phyloP scores from a whole-genome alignment of 1,139 yeast genomes.

The Blastobotrys capitulatus region DNA sequence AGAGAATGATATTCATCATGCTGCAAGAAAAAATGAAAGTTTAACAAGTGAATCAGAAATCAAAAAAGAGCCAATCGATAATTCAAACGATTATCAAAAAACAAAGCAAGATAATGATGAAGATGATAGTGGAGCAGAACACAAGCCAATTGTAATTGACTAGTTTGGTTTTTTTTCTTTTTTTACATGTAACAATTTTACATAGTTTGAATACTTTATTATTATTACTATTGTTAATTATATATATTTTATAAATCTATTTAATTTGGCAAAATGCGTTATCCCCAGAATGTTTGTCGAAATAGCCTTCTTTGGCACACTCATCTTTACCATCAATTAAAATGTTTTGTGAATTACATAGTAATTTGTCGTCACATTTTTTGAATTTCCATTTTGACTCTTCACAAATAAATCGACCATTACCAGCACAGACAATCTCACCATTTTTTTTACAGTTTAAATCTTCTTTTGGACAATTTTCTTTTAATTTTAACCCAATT shows the following conservation, averaged over 20 bases:
- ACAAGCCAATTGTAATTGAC: slow-evolving; percentile 7
- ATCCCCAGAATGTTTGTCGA: no score
- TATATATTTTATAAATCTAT: no score
- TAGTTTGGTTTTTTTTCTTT: no score
- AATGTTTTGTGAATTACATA: neutral
- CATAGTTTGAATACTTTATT: no score
- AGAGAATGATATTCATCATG: neutral
- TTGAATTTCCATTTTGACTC: neutral
- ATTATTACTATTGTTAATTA: no score
- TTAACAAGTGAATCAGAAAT: slow-evolving; percentile 7
- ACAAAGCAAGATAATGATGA: neutral
- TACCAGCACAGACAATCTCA: neutral
- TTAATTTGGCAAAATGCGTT: no score
- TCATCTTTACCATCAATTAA: neutral
- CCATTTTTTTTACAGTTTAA: neutral
- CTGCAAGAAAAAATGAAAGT: slow-evolving; percentile 13
- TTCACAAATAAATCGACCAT: neutral
- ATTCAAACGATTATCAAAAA: neutral
- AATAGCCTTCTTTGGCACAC: neutral
- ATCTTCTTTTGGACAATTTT: neutral
- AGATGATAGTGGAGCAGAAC: slow-evolving; percentile 2
- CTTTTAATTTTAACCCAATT: neutral
- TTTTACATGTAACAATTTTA: no score
- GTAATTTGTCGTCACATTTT: neutral
- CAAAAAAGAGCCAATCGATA: neutral